These are phyloP conservation scores for Russula compacta DNA, from an alignment of 768 basidiomycete species.

Conservation along the genomic window DNA sequence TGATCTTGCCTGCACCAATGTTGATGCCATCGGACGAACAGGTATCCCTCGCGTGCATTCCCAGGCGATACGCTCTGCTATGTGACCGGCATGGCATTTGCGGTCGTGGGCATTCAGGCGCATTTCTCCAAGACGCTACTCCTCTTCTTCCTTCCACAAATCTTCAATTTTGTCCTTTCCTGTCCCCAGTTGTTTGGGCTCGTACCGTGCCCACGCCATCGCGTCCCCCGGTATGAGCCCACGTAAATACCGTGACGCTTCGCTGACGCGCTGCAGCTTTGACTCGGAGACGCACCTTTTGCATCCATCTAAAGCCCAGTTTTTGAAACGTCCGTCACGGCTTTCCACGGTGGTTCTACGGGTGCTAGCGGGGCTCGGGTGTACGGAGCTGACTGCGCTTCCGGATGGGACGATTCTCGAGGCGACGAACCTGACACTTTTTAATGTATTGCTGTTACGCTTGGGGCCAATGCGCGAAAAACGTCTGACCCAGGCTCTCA, in stretches of 20 bases:
- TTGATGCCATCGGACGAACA: conserved; percentile 26
- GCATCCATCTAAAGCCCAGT: conserved; percentile 60
- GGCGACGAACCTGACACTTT: conserved; percentile 83
- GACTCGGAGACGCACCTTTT: conserved; percentile 68
- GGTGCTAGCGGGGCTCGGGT: conserved; percentile 49
- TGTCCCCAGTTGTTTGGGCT: conserved; percentile 92
- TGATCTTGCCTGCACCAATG: background rate
- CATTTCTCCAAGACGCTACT: conserved; percentile 96
- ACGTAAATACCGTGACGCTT: background rate
- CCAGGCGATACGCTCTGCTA: conserved; percentile 98
- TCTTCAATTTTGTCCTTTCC: conserved; percentile 94
- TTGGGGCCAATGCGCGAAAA: conserved; percentile 84
- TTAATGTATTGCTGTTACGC: conserved; percentile 75
- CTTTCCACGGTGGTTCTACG: conserved; percentile 48
- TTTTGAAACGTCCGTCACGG: conserved; percentile 48
- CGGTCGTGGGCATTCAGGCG: conserved; percentile 93
- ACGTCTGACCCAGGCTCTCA: conserved; percentile 61
- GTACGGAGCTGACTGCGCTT: conserved; percentile 56
- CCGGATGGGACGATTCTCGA: conserved; percentile 50
- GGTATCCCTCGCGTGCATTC: conserved; percentile 94
- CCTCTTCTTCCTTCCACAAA: conserved; percentile 94
- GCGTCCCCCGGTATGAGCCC: conserved; percentile 68
- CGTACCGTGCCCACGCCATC: conserved; percentile 89
- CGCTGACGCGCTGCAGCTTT: conserved; percentile 40
- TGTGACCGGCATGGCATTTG: conserved; percentile 96